These are phyloP conservation scores for Aspergillus hancockii DNA, from an alignment of 495 filamentous ascomycete genomes.

Conservation along the genomic window DNA sequence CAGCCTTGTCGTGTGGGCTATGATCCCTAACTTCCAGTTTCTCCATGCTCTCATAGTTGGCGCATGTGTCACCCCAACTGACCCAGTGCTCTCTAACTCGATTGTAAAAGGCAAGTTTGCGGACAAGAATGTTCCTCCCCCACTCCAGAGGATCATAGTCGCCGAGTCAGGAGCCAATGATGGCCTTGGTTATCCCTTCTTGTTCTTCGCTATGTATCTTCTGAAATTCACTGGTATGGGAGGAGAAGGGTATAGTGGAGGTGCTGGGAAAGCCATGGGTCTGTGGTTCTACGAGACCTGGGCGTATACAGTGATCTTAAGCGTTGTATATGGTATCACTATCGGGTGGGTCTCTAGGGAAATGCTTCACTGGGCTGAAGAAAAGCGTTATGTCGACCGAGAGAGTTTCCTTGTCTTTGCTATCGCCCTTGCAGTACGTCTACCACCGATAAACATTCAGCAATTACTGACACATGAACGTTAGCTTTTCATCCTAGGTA, in stretches of 20 bases:
- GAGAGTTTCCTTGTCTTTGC: constrained; percentile 92
- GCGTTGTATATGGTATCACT: constrained; percentile 71
- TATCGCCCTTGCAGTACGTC: constrained; percentile 73
- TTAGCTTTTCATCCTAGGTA: constrained; percentile 78
- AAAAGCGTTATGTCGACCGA: constrained; percentile 79
- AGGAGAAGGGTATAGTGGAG: constrained; percentile 58
- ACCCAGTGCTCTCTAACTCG: constrained; percentile 84
- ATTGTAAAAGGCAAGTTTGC: constrained; percentile 95
- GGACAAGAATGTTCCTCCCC: constrained; percentile 81
- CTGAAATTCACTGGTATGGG: constrained; percentile 70
- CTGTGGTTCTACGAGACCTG: constrained; percentile 88
- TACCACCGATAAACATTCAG: constrained; percentile 12
- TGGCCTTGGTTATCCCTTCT: constrained; percentile 89
- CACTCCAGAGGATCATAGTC: constrained; percentile 81
- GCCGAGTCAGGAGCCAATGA: constrained; percentile 93
- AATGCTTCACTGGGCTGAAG: constrained; percentile 80
- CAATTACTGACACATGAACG: constrained; percentile 17
- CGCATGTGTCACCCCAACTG: constrained; percentile 87
- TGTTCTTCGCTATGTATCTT: constrained; percentile 82
- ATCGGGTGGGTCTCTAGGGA: constrained; percentile 83
- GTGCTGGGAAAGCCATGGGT: constrained; percentile 65
- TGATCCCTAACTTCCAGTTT: constrained; percentile 73
- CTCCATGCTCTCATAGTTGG: constrained; percentile 78
- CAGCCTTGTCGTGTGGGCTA: constrained; percentile 72
- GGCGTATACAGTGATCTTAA: constrained; percentile 80